Percentiles rank a stretch among this genome's conserved stretches.
These are phyloP conservation scores for Wickerhamiella kurtzmanii DNA, from an alignment of 805 yeast genomes.

Conservation along the genomic window DNA sequence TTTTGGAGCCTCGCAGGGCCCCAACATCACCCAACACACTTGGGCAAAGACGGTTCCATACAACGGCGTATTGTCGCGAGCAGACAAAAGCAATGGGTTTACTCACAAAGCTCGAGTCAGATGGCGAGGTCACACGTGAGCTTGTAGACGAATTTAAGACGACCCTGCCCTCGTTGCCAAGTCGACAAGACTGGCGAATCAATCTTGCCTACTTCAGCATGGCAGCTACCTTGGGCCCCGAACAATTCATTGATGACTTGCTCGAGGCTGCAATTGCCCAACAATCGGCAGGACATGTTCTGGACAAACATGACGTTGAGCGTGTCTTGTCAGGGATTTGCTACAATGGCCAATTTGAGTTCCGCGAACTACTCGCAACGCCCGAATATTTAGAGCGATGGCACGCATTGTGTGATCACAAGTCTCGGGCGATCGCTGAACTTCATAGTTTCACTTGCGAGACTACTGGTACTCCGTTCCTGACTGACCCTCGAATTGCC, in stretches of 20 bases:
- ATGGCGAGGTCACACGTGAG: slow-evolving; percentile 13
- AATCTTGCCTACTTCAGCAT: slow-evolving; percentile 20
- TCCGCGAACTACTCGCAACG: slow-evolving; percentile 8
- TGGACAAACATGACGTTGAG: slow-evolving; percentile 21
- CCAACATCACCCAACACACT: not conserved
- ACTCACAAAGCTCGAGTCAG: slow-evolving; percentile 6
- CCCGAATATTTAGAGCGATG: slow-evolving; percentile 11
- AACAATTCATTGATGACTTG: slow-evolving; percentile 18
- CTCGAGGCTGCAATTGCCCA: slow-evolving; percentile 20
- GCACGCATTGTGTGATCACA: slow-evolving; percentile 18
- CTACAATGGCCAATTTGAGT: slow-evolving; percentile 18
- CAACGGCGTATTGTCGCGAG: not conserved
- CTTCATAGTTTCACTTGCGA: slow-evolving; percentile 18
- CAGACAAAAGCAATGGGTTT: not conserved
- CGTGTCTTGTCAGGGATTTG: slow-evolving; percentile 21
- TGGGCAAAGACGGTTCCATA: not conserved
- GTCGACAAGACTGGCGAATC: slow-evolving; percentile 22
- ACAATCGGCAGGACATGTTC: slow-evolving; percentile 22
- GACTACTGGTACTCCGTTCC: slow-evolving; percentile 16
- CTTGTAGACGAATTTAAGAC: slow-evolving; percentile 14
- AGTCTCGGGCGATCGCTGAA: slow-evolving; percentile 15
- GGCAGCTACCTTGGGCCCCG: slow-evolving; percentile 11
- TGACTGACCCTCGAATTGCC: slow-evolving; percentile 16
- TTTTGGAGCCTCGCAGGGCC: not conserved
- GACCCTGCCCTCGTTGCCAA: slow-evolving; percentile 13